These are phyloP conservation scores for Vitis cinerea DNA, from an alignment of 164 flowering plant species.

Conservation along the genomic window DNA sequence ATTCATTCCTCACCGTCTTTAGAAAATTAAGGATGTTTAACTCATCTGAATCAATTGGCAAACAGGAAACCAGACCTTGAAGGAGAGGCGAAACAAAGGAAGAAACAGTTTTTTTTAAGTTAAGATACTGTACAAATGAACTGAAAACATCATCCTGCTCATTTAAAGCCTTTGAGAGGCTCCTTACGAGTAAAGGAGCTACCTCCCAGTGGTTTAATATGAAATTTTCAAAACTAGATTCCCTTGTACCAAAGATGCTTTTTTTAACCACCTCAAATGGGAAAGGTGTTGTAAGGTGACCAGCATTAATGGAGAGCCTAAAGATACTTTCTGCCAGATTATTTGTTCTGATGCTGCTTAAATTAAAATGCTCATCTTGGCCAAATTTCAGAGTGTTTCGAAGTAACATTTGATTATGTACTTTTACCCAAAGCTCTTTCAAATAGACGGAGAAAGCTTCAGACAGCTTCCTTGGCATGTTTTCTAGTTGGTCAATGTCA, in stretches of 20 bases:
- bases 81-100: slow-evolving; percentile 42
- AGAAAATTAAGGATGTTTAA: slow-evolving; percentile 51
- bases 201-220: slow-evolving; percentile 55
- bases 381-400: slow-evolving; percentile 3
- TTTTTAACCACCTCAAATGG: slow-evolving; percentile 22
- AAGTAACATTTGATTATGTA: slow-evolving; percentile 25
- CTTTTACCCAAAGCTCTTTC: slow-evolving; percentile 43
- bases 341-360: slow-evolving; percentile 24
- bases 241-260: slow-evolving; percentile 38
- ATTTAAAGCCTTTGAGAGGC: slow-evolving; percentile 11
- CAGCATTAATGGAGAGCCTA: slow-evolving; percentile 50
- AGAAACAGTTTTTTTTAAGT: slow-evolving; percentile 22
- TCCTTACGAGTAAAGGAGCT: slow-evolving; percentile 43
- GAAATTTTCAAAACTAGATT: slow-evolving; percentile 40
- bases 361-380: slow-evolving; percentile 5
- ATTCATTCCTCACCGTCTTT: slow-evolving; percentile 39
- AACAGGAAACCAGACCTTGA: slow-evolving; percentile 53
- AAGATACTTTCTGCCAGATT: slow-evolving; percentile 66
- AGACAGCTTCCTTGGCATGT: slow-evolving; percentile 36
- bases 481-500: slow-evolving; percentile 36
- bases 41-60: slow-evolving; percentile 70
- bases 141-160: slow-evolving; percentile 30
- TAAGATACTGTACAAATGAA: slow-evolving; percentile 27
- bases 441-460: slow-evolving; percentile 27
- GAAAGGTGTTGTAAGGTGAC: slow-evolving; percentile 11